phyloP scores from a whole-genome alignment of 2,329 filamentous ascomycete genomes.

The Botrytis sinoallii region DNA sequence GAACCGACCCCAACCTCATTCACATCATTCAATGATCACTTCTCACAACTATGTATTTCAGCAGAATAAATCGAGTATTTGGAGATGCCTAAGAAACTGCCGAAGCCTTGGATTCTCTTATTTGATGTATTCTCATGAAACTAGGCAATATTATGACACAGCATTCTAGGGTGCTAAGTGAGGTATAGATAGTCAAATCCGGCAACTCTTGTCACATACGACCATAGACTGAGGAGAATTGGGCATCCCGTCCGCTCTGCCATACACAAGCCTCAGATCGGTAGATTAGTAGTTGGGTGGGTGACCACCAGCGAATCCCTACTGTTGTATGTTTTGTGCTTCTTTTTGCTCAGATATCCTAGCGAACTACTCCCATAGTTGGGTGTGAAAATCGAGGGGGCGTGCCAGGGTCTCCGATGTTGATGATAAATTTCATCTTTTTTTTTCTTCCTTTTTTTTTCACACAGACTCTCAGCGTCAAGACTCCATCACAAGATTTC shows the following conservation, averaged over 20 bases:
- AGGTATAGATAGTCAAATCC: rapidly evolving
- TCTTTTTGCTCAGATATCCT: neutral
- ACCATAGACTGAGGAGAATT: neutral
- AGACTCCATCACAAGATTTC: neutral
- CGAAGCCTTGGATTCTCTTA: neutral
- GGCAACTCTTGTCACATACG: rapidly evolving
- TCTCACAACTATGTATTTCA: neutral
- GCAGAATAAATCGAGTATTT: too few relatives aligned
- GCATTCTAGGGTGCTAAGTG: rapidly evolving
- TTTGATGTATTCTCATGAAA: neutral
- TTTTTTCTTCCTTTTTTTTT: neutral
- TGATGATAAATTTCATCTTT: too few relatives aligned
- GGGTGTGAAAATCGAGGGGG: neutral
- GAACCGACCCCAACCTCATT: neutral
- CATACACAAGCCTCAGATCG: constrained; percentile 12
- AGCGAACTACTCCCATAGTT: neutral
- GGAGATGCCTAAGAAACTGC: neutral
- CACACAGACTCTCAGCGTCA: too few relatives aligned
- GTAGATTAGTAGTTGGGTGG: constrained; percentile 12
- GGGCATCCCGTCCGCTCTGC: constrained; percentile 15
- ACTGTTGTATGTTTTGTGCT: neutral
- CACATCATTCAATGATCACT: neutral
- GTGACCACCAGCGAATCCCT: constrained; percentile 14
- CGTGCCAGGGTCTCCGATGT: neutral
- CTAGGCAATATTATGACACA: neutral